phyloP scores from a whole-genome alignment of 2,329 filamentous ascomycete genomes.

The Chlorencoelia australis region DNA sequence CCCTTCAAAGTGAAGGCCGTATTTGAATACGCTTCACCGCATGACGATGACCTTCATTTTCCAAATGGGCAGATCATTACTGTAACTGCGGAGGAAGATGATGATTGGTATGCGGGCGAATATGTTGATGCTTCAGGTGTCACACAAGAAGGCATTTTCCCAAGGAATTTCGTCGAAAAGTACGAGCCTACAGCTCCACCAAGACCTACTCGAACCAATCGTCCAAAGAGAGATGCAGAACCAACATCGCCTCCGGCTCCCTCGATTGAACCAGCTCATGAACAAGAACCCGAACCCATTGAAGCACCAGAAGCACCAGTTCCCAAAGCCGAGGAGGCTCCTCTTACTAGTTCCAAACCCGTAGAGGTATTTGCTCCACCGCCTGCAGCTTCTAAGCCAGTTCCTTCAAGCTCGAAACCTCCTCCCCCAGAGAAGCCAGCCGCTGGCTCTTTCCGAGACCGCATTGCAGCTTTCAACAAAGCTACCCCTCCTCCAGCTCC shows the following conservation, averaged over 20 bases:
- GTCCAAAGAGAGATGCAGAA: slow-evolving; percentile 49
- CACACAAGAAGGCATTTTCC: slow-evolving; percentile 81
- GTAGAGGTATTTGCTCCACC: slow-evolving; percentile 26
- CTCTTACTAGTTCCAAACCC: slow-evolving; percentile 29
- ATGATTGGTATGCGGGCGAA: slow-evolving; percentile 87
- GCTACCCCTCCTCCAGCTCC: slow-evolving; percentile 78
- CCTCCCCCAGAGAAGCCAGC: slow-evolving; percentile 64
- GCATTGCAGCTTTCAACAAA: slow-evolving; percentile 96
- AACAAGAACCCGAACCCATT: slow-evolving; percentile 30
- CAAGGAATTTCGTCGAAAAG: slow-evolving; percentile 93
- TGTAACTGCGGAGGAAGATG: slow-evolving; percentile 85
- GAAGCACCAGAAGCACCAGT: slow-evolving; percentile 28
- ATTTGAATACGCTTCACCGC: slow-evolving; percentile 85
- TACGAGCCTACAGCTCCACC: slow-evolving; percentile 88
- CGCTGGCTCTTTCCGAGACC: slow-evolving; percentile 77
- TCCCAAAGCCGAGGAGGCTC: slow-evolving; percentile 25
- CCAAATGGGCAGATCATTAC: slow-evolving; percentile 79
- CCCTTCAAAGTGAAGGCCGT: slow-evolving; percentile 93
- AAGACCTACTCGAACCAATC: slow-evolving; percentile 61
- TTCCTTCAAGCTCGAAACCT: slow-evolving; percentile 36
- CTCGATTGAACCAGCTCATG: slow-evolving; percentile 25
- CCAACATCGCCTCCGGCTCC: slow-evolving; percentile 29
- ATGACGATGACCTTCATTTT: slow-evolving; percentile 94
- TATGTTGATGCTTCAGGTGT: slow-evolving; percentile 67
- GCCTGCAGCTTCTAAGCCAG: slow-evolving; percentile 20